Evolutionary conservation across 768 basidiomycete genomes (phyloP).

Genomic region (Rhodocollybia butyracea): DNA sequence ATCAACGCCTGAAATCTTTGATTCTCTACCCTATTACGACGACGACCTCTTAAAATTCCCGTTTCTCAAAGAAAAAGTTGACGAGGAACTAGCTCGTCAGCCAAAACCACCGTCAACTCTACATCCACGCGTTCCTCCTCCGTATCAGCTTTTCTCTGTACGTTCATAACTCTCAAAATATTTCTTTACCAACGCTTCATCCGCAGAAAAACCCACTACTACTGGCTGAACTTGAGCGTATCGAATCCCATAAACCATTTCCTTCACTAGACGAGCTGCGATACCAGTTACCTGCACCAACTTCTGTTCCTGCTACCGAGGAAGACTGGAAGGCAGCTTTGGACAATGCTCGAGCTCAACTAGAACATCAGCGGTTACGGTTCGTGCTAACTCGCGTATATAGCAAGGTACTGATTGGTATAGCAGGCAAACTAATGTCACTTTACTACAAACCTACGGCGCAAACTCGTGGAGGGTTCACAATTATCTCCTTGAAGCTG

Average conservation of each 20-base stretch:
- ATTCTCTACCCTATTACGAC: slow-evolving; percentile 93
- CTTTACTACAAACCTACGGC: slow-evolving; percentile 81
- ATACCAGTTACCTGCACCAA: slow-evolving; percentile 72
- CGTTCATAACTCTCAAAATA: slow-evolving; percentile 26
- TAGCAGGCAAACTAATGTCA: slow-evolving; percentile 75
- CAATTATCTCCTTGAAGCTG: slow-evolving; percentile 83
- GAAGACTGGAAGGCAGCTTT: slow-evolving; percentile 76
- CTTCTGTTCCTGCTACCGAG: slow-evolving; percentile 57
- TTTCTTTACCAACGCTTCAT: not conserved
- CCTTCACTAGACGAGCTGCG: slow-evolving; percentile 67
- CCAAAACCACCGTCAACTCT: slow-evolving; percentile 55
- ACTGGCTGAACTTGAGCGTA: slow-evolving; percentile 69
- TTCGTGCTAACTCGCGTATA: slow-evolving; percentile 28
- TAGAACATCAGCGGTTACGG: slow-evolving; percentile 85
- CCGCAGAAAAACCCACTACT: slow-evolving; percentile 65
- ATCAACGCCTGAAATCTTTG: slow-evolving; percentile 47
- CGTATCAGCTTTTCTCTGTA: slow-evolving; percentile 66
- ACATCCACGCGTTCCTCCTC: slow-evolving; percentile 71
- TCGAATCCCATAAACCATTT: slow-evolving; percentile 65
- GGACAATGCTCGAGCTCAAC: slow-evolving; percentile 74
- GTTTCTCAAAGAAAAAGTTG: slow-evolving; percentile 68
- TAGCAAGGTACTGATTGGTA: slow-evolving; percentile 8
- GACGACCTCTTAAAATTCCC: slow-evolving; percentile 83
- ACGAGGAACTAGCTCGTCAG: slow-evolving; percentile 72
- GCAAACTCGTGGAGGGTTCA: slow-evolving; percentile 90